Evolutionary conservation across 73 alveolate species (phyloP), one percentile per base, ranked within the genome.

Genomic region (Paramecium tetraurelia): DNA sequence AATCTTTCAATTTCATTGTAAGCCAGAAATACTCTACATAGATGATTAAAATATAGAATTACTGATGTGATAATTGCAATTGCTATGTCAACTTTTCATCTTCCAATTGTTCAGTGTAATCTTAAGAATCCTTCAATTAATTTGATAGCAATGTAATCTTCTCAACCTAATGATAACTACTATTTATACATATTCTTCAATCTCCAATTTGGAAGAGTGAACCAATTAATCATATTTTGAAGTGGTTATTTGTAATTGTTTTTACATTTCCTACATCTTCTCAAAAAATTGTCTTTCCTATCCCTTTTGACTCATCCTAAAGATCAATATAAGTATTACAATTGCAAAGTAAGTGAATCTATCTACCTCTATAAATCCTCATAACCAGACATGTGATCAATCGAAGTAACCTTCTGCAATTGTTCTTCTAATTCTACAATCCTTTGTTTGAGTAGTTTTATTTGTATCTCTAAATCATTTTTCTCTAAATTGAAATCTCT

Each of bases 341-440:
- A 27, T 63, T 63, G 50, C 10, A 63, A 31, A 7, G 84, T 63
- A 31, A 63, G 46, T 27, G 84, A 63, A 33, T 63, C 84, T 27
- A 63, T 63, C 21, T 63, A 63, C 29, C 84, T 63, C 29, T 63
- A 63, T 63, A 63, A 63, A 21, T 63, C 84, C 4, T 63, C 84
- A 27, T 63, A 63, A 31, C 84, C 84, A 63, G 84, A 63, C 84
- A 63, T 63, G 31, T 63, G 84, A 63, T 63, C 84, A 14, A 63
- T 63, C 4, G 84, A 63, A 11, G 84, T 63, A 27, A 63, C 84
- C 11, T 63, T 63, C 84, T 63, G 5, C 7, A 63, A 27, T 63
- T 63, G 31, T 10, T 63, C 84, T 14, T 63, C 84, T 3, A 63
- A 63, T 63, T 63, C 84, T 33, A 31, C 41, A 27, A 31, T 63